Base-by-base conservation (phyloP, 148 eudicot genomes). In the Agrostemma githago region DNA sequence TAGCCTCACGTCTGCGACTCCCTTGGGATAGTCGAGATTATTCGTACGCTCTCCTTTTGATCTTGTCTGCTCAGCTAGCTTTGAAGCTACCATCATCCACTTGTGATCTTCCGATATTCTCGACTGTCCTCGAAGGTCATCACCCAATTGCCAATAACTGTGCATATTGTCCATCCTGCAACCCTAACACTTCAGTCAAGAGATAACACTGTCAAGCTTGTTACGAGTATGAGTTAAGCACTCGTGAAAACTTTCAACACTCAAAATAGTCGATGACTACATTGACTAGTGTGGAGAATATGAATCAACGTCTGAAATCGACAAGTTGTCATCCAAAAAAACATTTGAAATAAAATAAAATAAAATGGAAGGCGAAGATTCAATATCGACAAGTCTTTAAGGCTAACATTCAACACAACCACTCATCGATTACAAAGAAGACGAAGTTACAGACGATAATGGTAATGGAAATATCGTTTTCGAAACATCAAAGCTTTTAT, bases 1-100 rank as follows among this genome's bases (percentile, higher is more conserved):
- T 34, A 81, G 86, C 83, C 94, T 87, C 38, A 80, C 48, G 42
- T 92, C 96, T 54, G 81, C 80, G 54, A 84, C 71, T 58, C 89
- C 88, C 86, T 90, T 95, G 17, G 96, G 86, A 42, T 85, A 85
- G 77, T 95, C 96, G 63, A 95, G 86, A 78, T 95, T 95, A 68
- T 92, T 90, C 84, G 84, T 86, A 6, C 97, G 85, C 74, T 87
- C 98, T 19, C 89, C 89, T 85, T 92, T 95, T 61, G 86, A 72
- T 77, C 97, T 88, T 1, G 97, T 95, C 82, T 91, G 97, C 82
- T 95, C 96, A 74, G 98, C 97, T 79, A 95, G 83, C 74, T 84
- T 95, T 60, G 92, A 88, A 72, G 97, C 98, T 74, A 78, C 98
- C 92, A 89, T 85, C 66, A 84, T 78, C 98, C 98, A 95, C 74